A percentile compares a stretch with the other conserved stretches of the same genome.
Conservation (phyloP, 1,284 basidiomycete genomes). For the Sanghuangporus weigelae region DNA sequence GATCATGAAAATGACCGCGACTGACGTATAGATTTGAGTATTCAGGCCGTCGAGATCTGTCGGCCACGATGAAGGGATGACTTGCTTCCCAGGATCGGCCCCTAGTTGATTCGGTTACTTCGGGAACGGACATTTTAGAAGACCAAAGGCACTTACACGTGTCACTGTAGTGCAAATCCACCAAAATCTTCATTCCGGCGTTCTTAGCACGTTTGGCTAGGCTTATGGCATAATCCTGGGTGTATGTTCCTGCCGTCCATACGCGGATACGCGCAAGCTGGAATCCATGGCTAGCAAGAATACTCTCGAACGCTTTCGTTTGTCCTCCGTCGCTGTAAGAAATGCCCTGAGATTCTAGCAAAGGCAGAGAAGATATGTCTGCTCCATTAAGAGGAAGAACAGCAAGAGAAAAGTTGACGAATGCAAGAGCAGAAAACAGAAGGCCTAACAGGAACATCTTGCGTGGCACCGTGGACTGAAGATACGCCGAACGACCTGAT, state of each 20-base stretch:
- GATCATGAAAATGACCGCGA: not conserved
- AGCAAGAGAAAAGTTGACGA: not conserved
- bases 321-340: slow-evolving; percentile 44
- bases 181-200: slow-evolving; percentile 50
- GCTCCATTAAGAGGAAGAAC: slow-evolving; percentile 50
- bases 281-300: slow-evolving; percentile 47
- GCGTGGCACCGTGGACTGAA: not conserved
- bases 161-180: slow-evolving; percentile 62
- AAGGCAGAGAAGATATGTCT: slow-evolving; percentile 53
- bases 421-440: not conserved
- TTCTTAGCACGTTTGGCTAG: slow-evolving; percentile 52
- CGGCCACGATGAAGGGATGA: slow-evolving; percentile 55
- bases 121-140: not conserved
- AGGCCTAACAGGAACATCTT: not conserved
- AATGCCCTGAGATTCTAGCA: slow-evolving; percentile 47
- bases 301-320: slow-evolving; percentile 44
- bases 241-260: slow-evolving; percentile 57
- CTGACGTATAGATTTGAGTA: slow-evolving; percentile 49
- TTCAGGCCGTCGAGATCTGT: slow-evolving; percentile 44
- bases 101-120: slow-evolving; percentile 29
- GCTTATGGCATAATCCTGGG: slow-evolving; percentile 46
- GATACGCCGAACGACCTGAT: not conserved
- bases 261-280: slow-evolving; percentile 56
- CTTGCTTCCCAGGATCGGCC: slow-evolving; percentile 59
- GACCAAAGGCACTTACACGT: slow-evolving; percentile 37